A percentile compares a stretch with the other conserved stretches of the same genome.
Evolutionary conservation across 805 yeast species (phyloP).

Genomic region (Kuraishia capsulata): DNA sequence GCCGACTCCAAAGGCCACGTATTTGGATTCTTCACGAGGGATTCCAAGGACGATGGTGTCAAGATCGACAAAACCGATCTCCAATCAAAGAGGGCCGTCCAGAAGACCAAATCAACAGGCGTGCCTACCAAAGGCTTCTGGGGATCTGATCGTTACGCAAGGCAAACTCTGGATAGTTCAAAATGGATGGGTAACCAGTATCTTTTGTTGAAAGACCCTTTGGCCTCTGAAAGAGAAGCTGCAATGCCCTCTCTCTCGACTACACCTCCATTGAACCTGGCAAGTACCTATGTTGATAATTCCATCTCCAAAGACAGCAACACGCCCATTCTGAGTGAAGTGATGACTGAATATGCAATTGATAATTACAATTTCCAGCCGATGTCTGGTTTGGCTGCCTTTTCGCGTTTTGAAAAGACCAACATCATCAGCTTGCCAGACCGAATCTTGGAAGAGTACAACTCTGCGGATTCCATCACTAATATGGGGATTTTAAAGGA

Average conservation of each 20-base stretch:
- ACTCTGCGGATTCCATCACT: slow-evolving; percentile 54
- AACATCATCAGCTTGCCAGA: slow-evolving; percentile 71
- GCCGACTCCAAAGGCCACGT: slow-evolving; percentile 1
- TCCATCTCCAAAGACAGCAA: slow-evolving; percentile 49
- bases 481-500: slow-evolving; percentile 81
- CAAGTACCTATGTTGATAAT: slow-evolving; percentile 54
- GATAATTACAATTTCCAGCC: slow-evolving; percentile 57
- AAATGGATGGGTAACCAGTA: not conserved
- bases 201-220: slow-evolving; percentile 11
- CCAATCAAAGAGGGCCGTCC: slow-evolving; percentile 2
- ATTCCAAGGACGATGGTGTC: not conserved
- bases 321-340: slow-evolving; percentile 48
- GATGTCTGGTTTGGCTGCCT: slow-evolving; percentile 35
- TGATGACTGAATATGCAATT: slow-evolving; percentile 48
- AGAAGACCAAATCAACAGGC: not conserved
- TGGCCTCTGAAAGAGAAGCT: slow-evolving; percentile 15
- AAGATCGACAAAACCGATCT: slow-evolving; percentile 4
- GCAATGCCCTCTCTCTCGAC: slow-evolving; percentile 40
- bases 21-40: slow-evolving; percentile 1
- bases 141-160: not conserved
- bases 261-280: slow-evolving; percentile 46
- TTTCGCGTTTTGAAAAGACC: slow-evolving; percentile 71
- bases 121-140: not conserved
- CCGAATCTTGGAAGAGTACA: slow-evolving; percentile 63
- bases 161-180: not conserved